phyloP scores from a whole-genome alignment of 306 rosid genomes.

The Clitoria ternatea region DNA sequence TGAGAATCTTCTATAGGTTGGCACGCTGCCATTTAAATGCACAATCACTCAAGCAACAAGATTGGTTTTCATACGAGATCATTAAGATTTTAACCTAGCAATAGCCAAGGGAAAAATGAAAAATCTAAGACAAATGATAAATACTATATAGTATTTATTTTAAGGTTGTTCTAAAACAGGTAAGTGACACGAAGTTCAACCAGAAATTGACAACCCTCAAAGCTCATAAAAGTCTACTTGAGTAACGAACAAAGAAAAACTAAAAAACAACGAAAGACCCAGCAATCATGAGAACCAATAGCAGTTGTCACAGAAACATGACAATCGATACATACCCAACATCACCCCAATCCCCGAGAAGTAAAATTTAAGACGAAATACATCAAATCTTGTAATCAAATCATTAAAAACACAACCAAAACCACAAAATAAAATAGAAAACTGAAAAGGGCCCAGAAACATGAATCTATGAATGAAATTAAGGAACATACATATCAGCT shows the following conservation, averaged over 20 bases:
- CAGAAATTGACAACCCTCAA: not conserved
- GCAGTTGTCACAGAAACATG: slow-evolving; percentile 1
- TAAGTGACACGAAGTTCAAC: not conserved
- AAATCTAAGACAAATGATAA: not conserved
- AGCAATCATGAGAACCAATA: not conserved
- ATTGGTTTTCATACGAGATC: not conserved
- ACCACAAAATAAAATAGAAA: not conserved
- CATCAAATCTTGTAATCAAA: not conserved
- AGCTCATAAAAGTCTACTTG: not conserved
- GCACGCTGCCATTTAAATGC: not conserved
- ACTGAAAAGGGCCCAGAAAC: not conserved
- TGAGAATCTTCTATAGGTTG: not conserved
- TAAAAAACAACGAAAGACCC: not conserved
- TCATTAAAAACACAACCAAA: slow-evolving; percentile 17
- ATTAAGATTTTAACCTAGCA: not conserved
- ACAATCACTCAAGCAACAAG: not conserved
- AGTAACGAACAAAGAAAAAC: not conserved
- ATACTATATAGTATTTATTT: not conserved
- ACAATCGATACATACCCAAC: not conserved
- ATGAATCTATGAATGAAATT: not conserved
- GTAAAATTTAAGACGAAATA: slow-evolving; percentile 6
- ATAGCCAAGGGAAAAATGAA: not conserved
- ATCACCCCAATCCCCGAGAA: slow-evolving; percentile 1
- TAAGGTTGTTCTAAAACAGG: not conserved
- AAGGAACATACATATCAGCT: slow-evolving; percentile 67